Percentiles rank a stretch among this genome's conserved stretches.
Conservation (phyloP, 768 basidiomycete species). For the Sarcodon sp. region DNA sequence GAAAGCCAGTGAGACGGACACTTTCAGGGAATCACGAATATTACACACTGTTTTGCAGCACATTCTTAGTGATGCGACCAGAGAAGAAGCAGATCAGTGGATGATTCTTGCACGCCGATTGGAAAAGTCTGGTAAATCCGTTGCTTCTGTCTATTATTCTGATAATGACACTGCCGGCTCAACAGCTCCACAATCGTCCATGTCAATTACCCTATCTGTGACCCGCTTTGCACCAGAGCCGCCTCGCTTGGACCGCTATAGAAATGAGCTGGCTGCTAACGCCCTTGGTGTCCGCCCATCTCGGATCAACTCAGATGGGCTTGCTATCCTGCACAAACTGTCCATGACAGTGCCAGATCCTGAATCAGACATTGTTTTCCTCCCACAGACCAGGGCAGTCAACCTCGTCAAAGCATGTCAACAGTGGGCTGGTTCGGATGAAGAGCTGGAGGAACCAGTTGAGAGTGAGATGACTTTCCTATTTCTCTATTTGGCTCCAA, state of each 20-base stretch:
- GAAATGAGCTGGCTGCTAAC: slow-evolving; percentile 84
- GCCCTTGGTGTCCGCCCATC: slow-evolving; percentile 51
- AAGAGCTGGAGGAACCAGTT: slow-evolving; percentile 62
- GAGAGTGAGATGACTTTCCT: slow-evolving; percentile 68
- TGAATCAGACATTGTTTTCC: slow-evolving; percentile 71
- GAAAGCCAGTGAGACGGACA: slow-evolving; percentile 24
- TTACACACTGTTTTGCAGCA: slow-evolving; percentile 49
- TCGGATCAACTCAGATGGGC: slow-evolving; percentile 57
- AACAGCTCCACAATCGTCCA: slow-evolving; percentile 56
- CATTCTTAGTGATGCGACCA: slow-evolving; percentile 42
- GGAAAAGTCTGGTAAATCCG: slow-evolving; percentile 43
- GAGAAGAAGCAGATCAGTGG: slow-evolving; percentile 68
- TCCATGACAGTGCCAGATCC: slow-evolving; percentile 61
- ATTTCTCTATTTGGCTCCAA: slow-evolving; percentile 67
- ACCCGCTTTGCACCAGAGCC: slow-evolving; percentile 54
- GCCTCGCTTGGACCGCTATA: slow-evolving; percentile 60
- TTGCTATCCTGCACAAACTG: slow-evolving; percentile 56
- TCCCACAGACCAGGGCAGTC: slow-evolving; percentile 75
- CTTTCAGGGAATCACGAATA: slow-evolving; percentile 41
- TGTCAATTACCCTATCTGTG: slow-evolving; percentile 53
- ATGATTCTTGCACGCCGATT: slow-evolving; percentile 51
- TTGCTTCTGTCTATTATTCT: neutral
- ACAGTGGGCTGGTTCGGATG: slow-evolving; percentile 59
- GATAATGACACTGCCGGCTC: neutral
- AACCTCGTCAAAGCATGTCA: slow-evolving; percentile 80